A percentile compares a stretch with the other conserved stretches of the same genome.
Evolutionary conservation across 169 alveolate genomes (phyloP).

Genomic region (Babesia bovis): DNA sequence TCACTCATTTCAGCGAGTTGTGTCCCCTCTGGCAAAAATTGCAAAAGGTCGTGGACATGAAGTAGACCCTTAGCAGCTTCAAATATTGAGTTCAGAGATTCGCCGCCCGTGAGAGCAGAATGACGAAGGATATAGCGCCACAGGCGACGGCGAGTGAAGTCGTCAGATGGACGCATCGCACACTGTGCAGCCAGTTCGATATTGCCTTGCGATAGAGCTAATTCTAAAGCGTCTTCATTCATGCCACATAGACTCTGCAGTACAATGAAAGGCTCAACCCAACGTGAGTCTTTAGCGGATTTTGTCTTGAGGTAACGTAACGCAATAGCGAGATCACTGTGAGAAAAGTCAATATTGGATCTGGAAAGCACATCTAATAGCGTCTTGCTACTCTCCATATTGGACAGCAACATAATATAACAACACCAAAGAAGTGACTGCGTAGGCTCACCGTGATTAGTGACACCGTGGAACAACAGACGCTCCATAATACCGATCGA

Average conservation of each 20-base stretch:
- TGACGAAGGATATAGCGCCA: conserved; percentile 58
- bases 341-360: conserved; percentile 23
- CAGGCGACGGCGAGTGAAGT: conserved; percentile 38
- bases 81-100: conserved; percentile 16
- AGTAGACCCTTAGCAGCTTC: conserved; percentile 42
- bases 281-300: conserved; percentile 32
- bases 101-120: conserved; percentile 10
- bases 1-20: conserved; percentile 43
- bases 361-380: conserved; percentile 35
- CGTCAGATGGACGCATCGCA: conserved; percentile 61
- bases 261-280: conserved; percentile 59
- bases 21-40: conserved; percentile 35
- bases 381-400: conserved; percentile 26
- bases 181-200: conserved; percentile 46
- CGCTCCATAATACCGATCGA: conserved; percentile 41
- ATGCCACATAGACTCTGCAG: conserved; percentile 60
- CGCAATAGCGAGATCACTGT: conserved; percentile 54
- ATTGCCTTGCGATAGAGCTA: conserved; percentile 42
- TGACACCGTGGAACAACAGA: conserved; percentile 21
- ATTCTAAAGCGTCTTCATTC: conserved; percentile 64
- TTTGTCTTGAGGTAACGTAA: conserved; percentile 49
- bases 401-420: conserved; percentile 51
- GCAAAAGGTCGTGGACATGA: conserved; percentile 52
- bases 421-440: conserved; percentile 58
- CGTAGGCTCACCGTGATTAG: conserved; percentile 13